phyloP scores from a whole-genome alignment of 1,284 basidiomycete genomes.

The Pseudozyma sp. region DNA sequence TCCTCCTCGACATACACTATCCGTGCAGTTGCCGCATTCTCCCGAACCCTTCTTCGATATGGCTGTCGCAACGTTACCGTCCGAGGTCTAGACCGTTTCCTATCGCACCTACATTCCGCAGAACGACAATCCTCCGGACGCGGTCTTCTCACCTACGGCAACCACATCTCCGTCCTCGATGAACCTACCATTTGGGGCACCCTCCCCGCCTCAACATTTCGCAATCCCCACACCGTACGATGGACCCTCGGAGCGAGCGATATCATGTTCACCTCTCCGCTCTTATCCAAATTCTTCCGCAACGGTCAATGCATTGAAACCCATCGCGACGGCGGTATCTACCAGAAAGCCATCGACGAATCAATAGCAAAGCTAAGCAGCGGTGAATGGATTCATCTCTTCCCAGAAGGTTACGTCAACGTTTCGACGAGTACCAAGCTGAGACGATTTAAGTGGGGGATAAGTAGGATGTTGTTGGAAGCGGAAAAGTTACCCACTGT shows the following conservation, averaged over 20 bases:
- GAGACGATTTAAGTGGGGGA: constrained; percentile 93
- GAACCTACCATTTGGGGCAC: constrained; percentile 63
- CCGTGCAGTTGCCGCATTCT: constrained; percentile 52
- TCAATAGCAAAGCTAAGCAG: constrained; percentile 82
- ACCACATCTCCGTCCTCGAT: constrained; percentile 66
- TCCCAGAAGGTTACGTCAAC: constrained; percentile 91
- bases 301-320: constrained; percentile 94
- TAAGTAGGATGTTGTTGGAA: constrained; percentile 75
- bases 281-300: constrained; percentile 79
- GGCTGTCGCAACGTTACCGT: constrained; percentile 60
- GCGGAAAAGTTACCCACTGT: constrained; percentile 75
- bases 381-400: constrained; percentile 94
- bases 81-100: constrained; percentile 54
- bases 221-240: constrained; percentile 73
- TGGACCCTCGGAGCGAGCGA: constrained; percentile 93
- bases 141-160: constrained; percentile 64
- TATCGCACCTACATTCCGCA: constrained; percentile 45
- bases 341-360: constrained; percentile 85
- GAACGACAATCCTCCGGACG: constrained; percentile 34
- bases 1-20: constrained; percentile 37
- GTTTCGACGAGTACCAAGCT: constrained; percentile 75
- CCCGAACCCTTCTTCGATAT: constrained; percentile 44
- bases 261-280: constrained; percentile 88
- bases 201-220: constrained; percentile 44
- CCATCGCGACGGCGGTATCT: constrained; percentile 87